phyloP scores from a whole-genome alignment of 2,329 filamentous ascomycete species.

The Botrytis paeoniae region DNA sequence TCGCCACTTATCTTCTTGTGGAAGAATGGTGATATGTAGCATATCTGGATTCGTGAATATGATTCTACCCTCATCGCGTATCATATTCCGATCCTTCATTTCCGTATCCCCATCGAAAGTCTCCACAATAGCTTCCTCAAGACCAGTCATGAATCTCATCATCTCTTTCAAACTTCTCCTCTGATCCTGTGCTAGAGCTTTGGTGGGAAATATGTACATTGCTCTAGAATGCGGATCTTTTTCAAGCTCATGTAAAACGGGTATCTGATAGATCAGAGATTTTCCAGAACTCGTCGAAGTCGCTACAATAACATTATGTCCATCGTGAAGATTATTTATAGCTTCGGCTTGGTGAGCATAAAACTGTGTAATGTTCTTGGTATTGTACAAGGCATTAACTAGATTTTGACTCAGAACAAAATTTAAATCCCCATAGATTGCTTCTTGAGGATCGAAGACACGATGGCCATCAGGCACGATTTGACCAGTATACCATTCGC shows the following conservation, averaged over 20 bases:
- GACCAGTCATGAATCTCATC: constrained; percentile 71
- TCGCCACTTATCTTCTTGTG: constrained; percentile 87
- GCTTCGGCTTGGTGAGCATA: constrained; percentile 93
- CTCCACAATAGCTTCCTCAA: constrained; percentile 77
- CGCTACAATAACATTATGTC: constrained; percentile 83
- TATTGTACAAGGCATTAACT: constrained; percentile 95
- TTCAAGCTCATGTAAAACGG: constrained; percentile 84
- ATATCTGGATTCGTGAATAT: constrained; percentile 99
- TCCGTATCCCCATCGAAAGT: constrained; percentile 96
- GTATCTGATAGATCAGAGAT: constrained; percentile 95
- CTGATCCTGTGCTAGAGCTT: constrained; percentile 94
- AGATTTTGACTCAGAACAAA: constrained; percentile 86
- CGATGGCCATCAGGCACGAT: constrained; percentile 92
- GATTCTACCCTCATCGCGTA: constrained; percentile 84
- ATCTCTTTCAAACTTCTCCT: constrained; percentile 83
- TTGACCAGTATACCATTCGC: constrained; percentile 86
- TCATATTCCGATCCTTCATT: constrained; percentile 71
- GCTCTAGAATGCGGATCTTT: constrained; percentile 72
- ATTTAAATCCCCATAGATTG: constrained; percentile 77
- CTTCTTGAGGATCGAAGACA: constrained; percentile 80
- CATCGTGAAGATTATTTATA: constrained; percentile 80
- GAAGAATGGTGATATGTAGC: constrained; percentile 90
- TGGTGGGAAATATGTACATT: constrained; percentile 98
- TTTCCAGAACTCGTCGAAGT: constrained; percentile 97
- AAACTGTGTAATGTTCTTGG: constrained; percentile 77